phyloP scores from a whole-genome alignment of 805 yeast species.

The Henningerozyma blattae region DNA sequence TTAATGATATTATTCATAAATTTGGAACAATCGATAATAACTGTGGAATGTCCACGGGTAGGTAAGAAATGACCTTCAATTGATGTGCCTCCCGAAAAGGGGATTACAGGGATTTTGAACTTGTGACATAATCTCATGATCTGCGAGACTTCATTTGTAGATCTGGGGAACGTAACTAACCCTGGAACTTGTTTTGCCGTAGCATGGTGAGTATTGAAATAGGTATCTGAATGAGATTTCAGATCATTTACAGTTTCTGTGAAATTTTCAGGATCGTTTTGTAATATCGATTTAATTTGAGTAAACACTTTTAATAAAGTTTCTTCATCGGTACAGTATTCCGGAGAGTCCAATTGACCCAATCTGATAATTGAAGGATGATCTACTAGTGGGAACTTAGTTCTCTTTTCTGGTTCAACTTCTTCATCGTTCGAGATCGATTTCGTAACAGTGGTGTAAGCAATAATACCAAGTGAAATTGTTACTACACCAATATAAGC shows the following conservation, averaged over 20 bases:
- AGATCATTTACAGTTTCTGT: slow-evolving; percentile 30
- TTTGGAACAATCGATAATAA: slow-evolving; percentile 45
- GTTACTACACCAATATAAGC: too few species aligned
- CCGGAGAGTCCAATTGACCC: slow-evolving; percentile 11
- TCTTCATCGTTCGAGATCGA: too few species aligned
- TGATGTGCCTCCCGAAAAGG: slow-evolving; percentile 69
- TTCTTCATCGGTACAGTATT: slow-evolving; percentile 26
- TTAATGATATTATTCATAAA: slow-evolving; percentile 44
- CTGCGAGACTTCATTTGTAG: slow-evolving; percentile 54
- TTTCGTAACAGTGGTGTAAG: too few species aligned
- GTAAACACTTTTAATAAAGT: slow-evolving; percentile 30
- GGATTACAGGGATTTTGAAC: slow-evolving; percentile 58
- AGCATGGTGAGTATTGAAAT: slow-evolving; percentile 54
- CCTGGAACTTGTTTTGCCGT: slow-evolving; percentile 43
- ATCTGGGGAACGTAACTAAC: slow-evolving; percentile 47
- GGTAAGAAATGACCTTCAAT: slow-evolving; percentile 74
- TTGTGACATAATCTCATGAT: slow-evolving; percentile 52
- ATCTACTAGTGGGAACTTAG: too few species aligned
- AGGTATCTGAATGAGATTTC: slow-evolving; percentile 45
- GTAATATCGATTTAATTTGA: slow-evolving; percentile 30
- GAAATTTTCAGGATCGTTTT: slow-evolving; percentile 24
- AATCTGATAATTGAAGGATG: slow-evolving; percentile 13
- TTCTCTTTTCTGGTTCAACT: too few species aligned
- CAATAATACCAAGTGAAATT: too few species aligned
- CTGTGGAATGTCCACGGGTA: slow-evolving; percentile 53